phyloP scores from a whole-genome alignment of 164 flowering plant species.

The Stephania yunnanensis region DNA sequence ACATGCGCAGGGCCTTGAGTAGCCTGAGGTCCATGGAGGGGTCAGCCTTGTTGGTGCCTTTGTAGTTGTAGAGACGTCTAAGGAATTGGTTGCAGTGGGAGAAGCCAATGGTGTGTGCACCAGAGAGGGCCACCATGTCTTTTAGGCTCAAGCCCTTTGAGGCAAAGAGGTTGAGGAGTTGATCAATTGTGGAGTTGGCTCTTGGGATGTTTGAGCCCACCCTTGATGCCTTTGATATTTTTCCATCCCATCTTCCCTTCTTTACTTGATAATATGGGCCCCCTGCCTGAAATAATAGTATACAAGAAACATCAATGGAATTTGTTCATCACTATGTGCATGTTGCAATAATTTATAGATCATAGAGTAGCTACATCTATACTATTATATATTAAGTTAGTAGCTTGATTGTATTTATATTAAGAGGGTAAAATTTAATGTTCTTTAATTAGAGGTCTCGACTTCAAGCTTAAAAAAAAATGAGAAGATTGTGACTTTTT shows the following conservation, averaged over 20 bases:
- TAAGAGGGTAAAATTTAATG: too few relatives aligned
- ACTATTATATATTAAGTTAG: too few relatives aligned
- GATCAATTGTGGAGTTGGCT: constrained; percentile 58
- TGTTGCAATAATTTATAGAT: too few relatives aligned
- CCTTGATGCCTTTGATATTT: constrained; percentile 49
- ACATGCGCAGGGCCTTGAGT: constrained; percentile 56
- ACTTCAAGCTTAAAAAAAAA: too few relatives aligned
- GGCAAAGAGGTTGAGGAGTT: constrained; percentile 53
- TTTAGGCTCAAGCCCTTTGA: constrained; percentile 61
- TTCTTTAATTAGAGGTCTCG: too few relatives aligned
- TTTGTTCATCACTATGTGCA: too few relatives aligned
- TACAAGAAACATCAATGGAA: too few relatives aligned
- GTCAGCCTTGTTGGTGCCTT: constrained; percentile 52
- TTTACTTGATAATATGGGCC: constrained; percentile 84
- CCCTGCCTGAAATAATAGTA: constrained; percentile 48
- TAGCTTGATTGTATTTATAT: too few relatives aligned
- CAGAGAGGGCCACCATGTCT: constrained; percentile 84
- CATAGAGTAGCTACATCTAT: too few relatives aligned
- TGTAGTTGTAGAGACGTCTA: constrained; percentile 49
- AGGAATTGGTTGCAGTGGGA: constrained; percentile 66
- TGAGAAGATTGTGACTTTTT: too few relatives aligned
- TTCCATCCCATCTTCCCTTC: constrained; percentile 86
- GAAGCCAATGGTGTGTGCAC: constrained; percentile 90
- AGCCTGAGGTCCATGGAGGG: constrained; percentile 63
- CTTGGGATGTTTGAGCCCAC: constrained; percentile 56